Conservation (phyloP, 306 rosid species). For the Glycine latifolia region DNA sequence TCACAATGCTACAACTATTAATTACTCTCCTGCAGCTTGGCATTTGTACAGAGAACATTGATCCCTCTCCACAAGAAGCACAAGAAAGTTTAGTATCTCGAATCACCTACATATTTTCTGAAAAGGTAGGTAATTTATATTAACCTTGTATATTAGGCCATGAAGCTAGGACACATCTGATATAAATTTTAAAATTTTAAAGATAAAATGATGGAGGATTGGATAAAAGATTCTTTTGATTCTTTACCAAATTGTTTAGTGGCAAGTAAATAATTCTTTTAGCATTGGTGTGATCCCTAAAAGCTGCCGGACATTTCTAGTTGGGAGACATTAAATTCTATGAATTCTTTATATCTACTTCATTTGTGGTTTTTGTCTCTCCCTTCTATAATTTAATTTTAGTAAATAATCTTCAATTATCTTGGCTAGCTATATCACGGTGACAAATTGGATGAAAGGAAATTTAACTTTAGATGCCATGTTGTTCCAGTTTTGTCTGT, state of each 20-base stretch:
- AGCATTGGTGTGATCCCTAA: slow-evolving; percentile 6
- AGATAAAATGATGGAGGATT: not conserved
- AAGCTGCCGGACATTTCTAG: not conserved
- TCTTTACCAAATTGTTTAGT: slow-evolving; percentile 21
- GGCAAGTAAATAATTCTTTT: slow-evolving; percentile 28
- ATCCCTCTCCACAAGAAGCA: slow-evolving; percentile 69
- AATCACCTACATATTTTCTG: slow-evolving; percentile 66
- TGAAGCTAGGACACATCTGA: not conserved
- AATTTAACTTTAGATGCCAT: not conserved
- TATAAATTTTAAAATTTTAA: too few relatives aligned
- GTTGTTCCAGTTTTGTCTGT: slow-evolving; percentile 18
- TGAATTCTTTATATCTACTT: slow-evolving; percentile 31
- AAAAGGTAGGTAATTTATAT: slow-evolving; percentile 64
- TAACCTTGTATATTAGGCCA: not conserved
- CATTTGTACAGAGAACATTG: slow-evolving; percentile 50
- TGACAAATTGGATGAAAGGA: slow-evolving; percentile 27
- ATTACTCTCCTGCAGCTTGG: slow-evolving; percentile 71
- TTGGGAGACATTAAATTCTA: slow-evolving; percentile 15
- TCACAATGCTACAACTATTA: slow-evolving; percentile 33
- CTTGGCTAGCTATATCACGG: slow-evolving; percentile 25
- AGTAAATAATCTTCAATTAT: slow-evolving; percentile 15
- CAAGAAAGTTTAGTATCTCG: slow-evolving; percentile 65
- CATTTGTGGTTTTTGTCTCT: not conserved
- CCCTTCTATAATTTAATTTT: slow-evolving; percentile 21
- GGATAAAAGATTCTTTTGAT: slow-evolving; percentile 16